Base-by-base conservation (phyloP, 2,329 filamentous ascomycete species). In the Alternaria sp. region DNA sequence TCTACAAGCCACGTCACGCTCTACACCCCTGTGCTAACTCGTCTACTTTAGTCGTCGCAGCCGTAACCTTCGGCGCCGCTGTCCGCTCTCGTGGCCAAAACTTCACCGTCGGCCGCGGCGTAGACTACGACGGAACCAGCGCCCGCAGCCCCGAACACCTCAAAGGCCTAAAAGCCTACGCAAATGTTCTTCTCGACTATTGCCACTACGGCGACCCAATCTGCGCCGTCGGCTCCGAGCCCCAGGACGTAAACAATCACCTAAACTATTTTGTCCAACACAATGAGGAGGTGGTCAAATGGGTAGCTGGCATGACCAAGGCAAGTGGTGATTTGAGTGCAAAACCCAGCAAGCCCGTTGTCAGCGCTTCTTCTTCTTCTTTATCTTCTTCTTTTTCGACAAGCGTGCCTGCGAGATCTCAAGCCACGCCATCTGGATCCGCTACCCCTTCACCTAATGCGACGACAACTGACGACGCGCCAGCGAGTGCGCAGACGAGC, bases 171-270 rank as follows among this genome's bases (percentile, higher is more conserved):
- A 60, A 62, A 17, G 51, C 58, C 21, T 73, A 67, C 51, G 50
- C 63, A 11, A 42, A 56, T 33, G 80, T 84, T 1, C 83, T 89
- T 52, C 79, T 86, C 75, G 86, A 85, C 7, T 89, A 88, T 79
- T 89, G 87, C 72, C 86, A 90, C 66, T 77, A 81, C 14, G 69
- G 83, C 5, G 87, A 89, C 61, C 86, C 86, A 0, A 88, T 87
- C 72, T 89, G 87, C 79, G 89, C 85, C 69, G 58, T 66, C 0
- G 85, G 84, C n/a, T 71, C 67, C 58, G 23, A 45, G 13, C 86
- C 86, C 29, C 84, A 79, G 62, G 78, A 87, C 60, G 79, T 82
- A 17, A 80, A 81, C 56, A 80, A 81, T 9, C 87, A 89, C 69
- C 82, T 87, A 65, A 81, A 85, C 51, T 89, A 89, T 62, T 86